Evolutionary conservation across 2,329 filamentous ascomycete genomes (phyloP).

Genomic region (Polytolypa hystricis): DNA sequence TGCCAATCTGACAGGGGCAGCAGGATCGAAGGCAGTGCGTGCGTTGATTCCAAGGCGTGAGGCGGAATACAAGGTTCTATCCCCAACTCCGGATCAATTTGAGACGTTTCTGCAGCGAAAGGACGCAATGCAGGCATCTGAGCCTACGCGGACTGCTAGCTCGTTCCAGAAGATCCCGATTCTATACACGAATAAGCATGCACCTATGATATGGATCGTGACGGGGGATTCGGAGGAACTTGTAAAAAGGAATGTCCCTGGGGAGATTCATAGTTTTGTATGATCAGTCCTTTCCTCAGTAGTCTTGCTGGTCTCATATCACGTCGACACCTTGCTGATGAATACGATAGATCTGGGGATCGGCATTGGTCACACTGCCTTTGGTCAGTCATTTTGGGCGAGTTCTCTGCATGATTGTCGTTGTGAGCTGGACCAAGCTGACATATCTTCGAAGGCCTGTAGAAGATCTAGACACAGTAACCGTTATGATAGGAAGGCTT

Average conservation of each 20-base stretch:
- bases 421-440: neutral
- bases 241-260: neutral
- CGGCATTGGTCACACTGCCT: neutral
- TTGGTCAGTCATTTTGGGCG: neutral
- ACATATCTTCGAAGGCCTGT: neutral
- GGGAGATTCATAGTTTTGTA: neutral
- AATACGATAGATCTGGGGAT: neutral
- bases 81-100: neutral
- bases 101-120: neutral
- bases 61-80: neutral
- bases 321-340: neutral
- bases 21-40: neutral
- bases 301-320: neutral
- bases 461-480: neutral
- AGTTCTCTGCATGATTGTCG: neutral
- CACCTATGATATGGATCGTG: neutral
- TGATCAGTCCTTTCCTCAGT: neutral
- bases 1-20: neutral
- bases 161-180: neutral
- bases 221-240: neutral
- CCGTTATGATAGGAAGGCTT: neutral
- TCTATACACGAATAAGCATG: neutral
- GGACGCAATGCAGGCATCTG: neutral
- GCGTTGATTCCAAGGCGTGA: neutral
- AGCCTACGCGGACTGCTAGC: neutral